Conservation (phyloP, 1,284 basidiomycete species). For the Earliella scabrosa region DNA sequence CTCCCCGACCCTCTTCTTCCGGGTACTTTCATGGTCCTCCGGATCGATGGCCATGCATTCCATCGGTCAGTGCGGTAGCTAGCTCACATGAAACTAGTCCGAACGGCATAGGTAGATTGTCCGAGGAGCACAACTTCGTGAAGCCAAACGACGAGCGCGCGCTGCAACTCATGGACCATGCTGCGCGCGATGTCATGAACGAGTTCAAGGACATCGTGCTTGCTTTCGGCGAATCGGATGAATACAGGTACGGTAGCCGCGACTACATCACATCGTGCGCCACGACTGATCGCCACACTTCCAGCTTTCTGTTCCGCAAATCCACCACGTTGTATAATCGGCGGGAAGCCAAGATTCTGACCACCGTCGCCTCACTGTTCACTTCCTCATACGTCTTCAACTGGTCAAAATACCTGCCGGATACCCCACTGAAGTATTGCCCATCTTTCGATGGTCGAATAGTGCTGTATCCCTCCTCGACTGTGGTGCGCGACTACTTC, state of each 20-base stretch:
- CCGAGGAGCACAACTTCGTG: slow-evolving; percentile 78
- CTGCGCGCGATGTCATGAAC: slow-evolving; percentile 83
- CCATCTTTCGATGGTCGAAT: slow-evolving; percentile 94
- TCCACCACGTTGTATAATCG: slow-evolving; percentile 83
- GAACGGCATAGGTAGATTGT: slow-evolving; percentile 65
- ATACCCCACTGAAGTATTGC: slow-evolving; percentile 73
- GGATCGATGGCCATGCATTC: slow-evolving; percentile 94
- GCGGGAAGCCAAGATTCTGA: slow-evolving; percentile 88
- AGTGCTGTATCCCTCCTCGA: slow-evolving; percentile 79
- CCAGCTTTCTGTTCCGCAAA: slow-evolving; percentile 86
- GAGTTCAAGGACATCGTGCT: slow-evolving; percentile 83
- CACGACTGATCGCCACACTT: background rate
- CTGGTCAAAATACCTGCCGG: slow-evolving; percentile 83
- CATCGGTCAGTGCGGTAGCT: slow-evolving; percentile 67
- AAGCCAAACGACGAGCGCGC: slow-evolving; percentile 95
- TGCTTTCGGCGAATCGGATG: slow-evolving; percentile 96
- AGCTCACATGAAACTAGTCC: background rate
- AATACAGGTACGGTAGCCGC: slow-evolving; percentile 79
- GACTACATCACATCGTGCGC: background rate
- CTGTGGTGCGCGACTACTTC: slow-evolving; percentile 90
- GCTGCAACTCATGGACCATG: slow-evolving; percentile 90
- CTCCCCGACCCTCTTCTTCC: slow-evolving; percentile 87
- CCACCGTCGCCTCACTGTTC: slow-evolving; percentile 89
- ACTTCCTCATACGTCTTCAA: slow-evolving; percentile 91
- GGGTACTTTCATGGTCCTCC: slow-evolving; percentile 83